Base-by-base conservation (phyloP, 768 basidiomycete species). In the Phaffia australis region DNA sequence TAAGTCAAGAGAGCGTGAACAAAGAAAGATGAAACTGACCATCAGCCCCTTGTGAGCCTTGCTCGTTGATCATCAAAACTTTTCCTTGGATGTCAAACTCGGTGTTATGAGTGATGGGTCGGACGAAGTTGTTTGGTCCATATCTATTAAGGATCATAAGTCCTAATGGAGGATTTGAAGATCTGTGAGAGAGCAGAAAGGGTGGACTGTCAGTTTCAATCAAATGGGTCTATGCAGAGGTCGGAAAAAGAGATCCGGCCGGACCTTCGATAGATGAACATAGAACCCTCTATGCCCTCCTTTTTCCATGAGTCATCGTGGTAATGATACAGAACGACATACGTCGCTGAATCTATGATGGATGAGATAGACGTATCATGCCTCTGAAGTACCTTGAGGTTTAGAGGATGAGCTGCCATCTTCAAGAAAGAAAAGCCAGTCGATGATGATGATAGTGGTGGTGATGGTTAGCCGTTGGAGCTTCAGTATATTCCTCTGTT, bases 61-160 rank as follows among this genome's bases (percentile, higher is more conserved):
- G 52, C 46, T 67, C 66, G 55, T 67, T 60, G 48, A 67, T 35
- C 67, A 69, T 69, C 32, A 69, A 52, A 0, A 68, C 57, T 60
- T 69, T 69, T n/a, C 65, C 70, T 30, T 71, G 66, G 19, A 71
- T 54, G 29, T 71, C 69, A 23, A 71, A 49, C 42, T 65, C 70
- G 5, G 66, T 71, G 19, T 57, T 52, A 15, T 25, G 23, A 0
- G 66, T 69, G 47, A 71, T 57, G 18, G 59, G 55, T 3, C 63
- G 61, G 47, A 49, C 56, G 51, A 51, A 72, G 65, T 72, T 71
- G 46, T 70, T 60, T 19, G 69, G 70, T 21, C 66, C 66, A 27
- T 69, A 68, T 46, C 71, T 64, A 67, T 72, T 72, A 50, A 72
- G 69, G 30, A 72, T 66, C 50, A 72, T 58, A 57, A 70, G 42